These are phyloP conservation scores for Botrytis tulipae DNA, from an alignment of 2,329 filamentous ascomycete species.

Conservation along the genomic window DNA sequence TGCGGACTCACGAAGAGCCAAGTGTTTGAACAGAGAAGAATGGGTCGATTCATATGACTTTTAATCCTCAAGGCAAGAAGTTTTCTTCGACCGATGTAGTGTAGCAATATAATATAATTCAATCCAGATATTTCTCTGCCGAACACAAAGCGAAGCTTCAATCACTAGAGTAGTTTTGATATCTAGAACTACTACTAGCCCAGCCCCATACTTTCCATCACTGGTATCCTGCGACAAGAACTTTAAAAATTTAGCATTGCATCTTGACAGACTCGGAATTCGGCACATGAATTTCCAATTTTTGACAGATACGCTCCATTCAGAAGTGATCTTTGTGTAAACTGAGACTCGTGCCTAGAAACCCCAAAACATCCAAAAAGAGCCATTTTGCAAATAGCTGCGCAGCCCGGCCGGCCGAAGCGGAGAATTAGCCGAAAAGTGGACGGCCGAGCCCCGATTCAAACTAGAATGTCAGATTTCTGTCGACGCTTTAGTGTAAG, in stretches of 20 bases:
- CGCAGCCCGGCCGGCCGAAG: background rate
- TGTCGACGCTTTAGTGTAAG: background rate
- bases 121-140: background rate
- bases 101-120: background rate
- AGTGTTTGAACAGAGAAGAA: background rate
- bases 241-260: constrained; percentile 42
- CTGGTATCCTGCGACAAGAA: constrained; percentile 48
- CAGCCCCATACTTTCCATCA: constrained; percentile 44
- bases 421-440: background rate
- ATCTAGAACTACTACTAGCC: constrained; percentile 19
- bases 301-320: background rate
- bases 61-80: background rate
- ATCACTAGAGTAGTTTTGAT: background rate
- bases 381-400: background rate
- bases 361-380: background rate
- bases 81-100: background rate
- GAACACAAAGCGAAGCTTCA: background rate
- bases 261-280: constrained; percentile 44
- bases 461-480: background rate
- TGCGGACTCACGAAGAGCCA: background rate
- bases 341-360: background rate
- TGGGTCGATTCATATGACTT: background rate
- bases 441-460: background rate
- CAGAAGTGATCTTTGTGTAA: background rate
- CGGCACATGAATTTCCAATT: background rate